Conservation (phyloP, 768 basidiomycete genomes). For the Amanita subjunquillea region DNA sequence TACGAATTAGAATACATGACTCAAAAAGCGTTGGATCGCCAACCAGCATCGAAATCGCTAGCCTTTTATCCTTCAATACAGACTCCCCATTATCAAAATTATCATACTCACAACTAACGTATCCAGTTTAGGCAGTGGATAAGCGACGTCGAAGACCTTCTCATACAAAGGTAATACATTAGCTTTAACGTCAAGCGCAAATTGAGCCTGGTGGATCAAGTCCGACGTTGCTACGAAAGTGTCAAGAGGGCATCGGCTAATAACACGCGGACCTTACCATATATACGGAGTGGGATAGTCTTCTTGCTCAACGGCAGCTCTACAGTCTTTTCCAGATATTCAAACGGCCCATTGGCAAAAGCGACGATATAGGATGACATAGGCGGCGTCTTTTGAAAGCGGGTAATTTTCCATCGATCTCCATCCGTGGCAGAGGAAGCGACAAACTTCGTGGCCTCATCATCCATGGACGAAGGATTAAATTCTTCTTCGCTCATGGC, state of each 20-base stretch:
- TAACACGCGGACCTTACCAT: constrained; percentile 34
- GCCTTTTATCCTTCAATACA: constrained; percentile 28
- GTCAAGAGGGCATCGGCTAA: background rate
- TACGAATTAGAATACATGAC: constrained; percentile 2
- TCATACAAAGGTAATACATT: constrained; percentile 85
- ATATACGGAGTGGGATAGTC: constrained; percentile 74
- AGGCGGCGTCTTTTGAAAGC: constrained; percentile 72
- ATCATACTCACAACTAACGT: constrained; percentile 60
- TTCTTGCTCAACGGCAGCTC: constrained; percentile 73
- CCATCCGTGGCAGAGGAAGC: constrained; percentile 27
- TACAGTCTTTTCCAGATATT: constrained; percentile 64
- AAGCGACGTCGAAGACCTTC: constrained; percentile 84
- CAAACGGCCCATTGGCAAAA: constrained; percentile 75
- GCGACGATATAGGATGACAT: constrained; percentile 91
- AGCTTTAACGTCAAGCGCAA: constrained; percentile 81
- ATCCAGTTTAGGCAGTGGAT: constrained; percentile 90
- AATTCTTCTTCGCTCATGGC: constrained; percentile 44
- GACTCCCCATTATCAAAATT: background rate
- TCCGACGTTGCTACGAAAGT: constrained; percentile 57
- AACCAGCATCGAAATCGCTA: constrained; percentile 81
- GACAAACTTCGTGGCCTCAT: constrained; percentile 29
- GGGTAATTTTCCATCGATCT: constrained; percentile 68
- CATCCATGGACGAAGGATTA: constrained; percentile 16
- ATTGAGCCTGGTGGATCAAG: constrained; percentile 73
- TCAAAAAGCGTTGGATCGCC: constrained; percentile 5